Evolutionary conservation across 2,329 filamentous ascomycete genomes (phyloP).

Genomic region (Macrophomina phaseolina): DNA sequence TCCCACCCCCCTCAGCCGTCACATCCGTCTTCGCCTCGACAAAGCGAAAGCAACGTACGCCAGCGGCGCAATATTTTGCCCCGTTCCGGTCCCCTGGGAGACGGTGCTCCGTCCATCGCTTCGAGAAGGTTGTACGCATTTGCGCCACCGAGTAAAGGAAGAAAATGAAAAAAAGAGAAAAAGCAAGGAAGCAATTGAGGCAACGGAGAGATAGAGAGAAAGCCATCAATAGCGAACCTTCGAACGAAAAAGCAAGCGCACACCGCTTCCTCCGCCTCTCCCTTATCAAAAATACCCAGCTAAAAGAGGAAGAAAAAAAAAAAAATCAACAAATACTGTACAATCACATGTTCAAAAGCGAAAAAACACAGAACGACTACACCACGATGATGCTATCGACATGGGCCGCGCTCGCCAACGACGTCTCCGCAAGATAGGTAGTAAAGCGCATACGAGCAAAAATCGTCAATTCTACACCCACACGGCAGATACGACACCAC

Average conservation of each 20-base stretch:
- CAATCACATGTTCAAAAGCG: too few relatives aligned
- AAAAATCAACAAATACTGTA: background rate
- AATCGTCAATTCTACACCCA: too few relatives aligned
- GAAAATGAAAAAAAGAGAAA: background rate
- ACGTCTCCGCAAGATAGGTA: too few relatives aligned
- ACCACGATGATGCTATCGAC: too few relatives aligned
- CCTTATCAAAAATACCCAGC: background rate
- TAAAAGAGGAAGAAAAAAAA: background rate
- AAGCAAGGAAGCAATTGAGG: background rate
- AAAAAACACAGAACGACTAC: too few relatives aligned
- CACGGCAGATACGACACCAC: too few relatives aligned
- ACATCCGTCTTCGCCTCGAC: conserved; percentile 2
- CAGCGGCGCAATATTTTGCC: background rate
- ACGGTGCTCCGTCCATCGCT: background rate
- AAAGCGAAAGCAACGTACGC: background rate
- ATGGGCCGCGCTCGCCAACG: too few relatives aligned
- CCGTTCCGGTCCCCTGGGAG: background rate
- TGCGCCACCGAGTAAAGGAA: background rate
- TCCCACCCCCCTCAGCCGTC: background rate
- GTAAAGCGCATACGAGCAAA: too few relatives aligned
- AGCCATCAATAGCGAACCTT: background rate
- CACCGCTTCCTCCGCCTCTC: background rate
- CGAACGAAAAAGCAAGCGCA: conserved; percentile 20
- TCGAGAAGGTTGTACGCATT: background rate
- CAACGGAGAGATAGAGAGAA: too few relatives aligned